A percentile compares a stretch with the other conserved stretches of the same genome.
These are phyloP conservation scores for Puccinia polysora DNA, from an alignment of 1,284 basidiomycete species.

Conservation along the genomic window DNA sequence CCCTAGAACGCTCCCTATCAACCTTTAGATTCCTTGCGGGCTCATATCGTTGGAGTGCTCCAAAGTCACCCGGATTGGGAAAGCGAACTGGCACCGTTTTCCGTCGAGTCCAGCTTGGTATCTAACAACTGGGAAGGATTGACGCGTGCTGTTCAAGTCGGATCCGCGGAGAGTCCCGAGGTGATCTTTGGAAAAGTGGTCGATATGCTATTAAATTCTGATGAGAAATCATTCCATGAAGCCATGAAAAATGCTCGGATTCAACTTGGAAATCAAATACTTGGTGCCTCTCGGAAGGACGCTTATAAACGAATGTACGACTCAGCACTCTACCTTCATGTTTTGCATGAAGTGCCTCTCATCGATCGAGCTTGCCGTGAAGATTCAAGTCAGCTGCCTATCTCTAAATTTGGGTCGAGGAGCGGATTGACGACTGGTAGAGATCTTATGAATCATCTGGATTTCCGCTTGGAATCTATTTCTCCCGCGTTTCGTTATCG, in stretches of 20 bases:
- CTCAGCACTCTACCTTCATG: constrained; percentile 76
- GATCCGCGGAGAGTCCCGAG: constrained; percentile 59
- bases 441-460: constrained; percentile 58
- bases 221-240: constrained; percentile 41
- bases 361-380: constrained; percentile 59
- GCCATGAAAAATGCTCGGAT: constrained; percentile 42
- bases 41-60: constrained; percentile 87
- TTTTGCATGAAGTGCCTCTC: constrained; percentile 79
- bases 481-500: constrained; percentile 86
- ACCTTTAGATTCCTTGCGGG: constrained; percentile 88
- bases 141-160: constrained; percentile 58
- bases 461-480: constrained; percentile 68
- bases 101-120: constrained; percentile 92
- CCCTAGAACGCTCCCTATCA: too few relatives aligned
- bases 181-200: constrained; percentile 76
- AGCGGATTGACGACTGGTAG: constrained; percentile 18
- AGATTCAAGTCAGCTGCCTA: constrained; percentile 5
- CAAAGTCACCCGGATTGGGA: constrained; percentile 78
- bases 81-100: constrained; percentile 70
- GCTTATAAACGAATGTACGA: constrained; percentile 85
- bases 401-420: constrained; percentile 44
- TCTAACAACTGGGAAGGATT: constrained; percentile 88
- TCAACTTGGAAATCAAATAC: constrained; percentile 70
- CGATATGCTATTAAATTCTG: constrained; percentile 67
- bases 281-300: constrained; percentile 65